These are phyloP conservation scores for Heterobasidion irregulare DNA, from an alignment of 1,284 basidiomycete species.

Conservation along the genomic window DNA sequence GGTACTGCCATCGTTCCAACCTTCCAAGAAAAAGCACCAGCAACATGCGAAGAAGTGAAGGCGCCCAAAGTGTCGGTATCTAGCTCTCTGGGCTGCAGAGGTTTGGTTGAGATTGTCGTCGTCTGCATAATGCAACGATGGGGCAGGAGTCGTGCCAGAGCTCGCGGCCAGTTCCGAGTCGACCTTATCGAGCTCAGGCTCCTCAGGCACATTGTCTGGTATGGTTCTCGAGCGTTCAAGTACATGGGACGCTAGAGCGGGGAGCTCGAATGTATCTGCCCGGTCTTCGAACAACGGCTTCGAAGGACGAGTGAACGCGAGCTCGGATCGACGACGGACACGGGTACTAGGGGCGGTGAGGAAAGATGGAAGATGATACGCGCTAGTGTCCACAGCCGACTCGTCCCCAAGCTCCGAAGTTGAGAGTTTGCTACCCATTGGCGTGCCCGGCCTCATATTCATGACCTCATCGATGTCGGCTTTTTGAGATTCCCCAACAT, in stretches of 20 bases:
- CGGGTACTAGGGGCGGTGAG: slow-evolving; percentile 13
- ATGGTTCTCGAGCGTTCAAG: not conserved
- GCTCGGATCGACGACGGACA: slow-evolving; percentile 16
- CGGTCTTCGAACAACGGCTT: slow-evolving; percentile 2
- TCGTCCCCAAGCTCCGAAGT: not conserved
- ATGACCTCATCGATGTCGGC: not conserved
- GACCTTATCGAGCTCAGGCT: not conserved
- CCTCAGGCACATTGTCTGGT: not conserved
- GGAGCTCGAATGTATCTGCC: slow-evolving; percentile 2
- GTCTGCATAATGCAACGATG: not conserved
- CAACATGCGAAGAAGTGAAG: slow-evolving; percentile 29
- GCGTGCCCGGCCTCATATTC: not conserved
- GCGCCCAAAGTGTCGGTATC: not conserved
- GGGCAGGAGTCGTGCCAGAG: not conserved
- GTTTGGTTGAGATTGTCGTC: not conserved
- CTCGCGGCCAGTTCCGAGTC: not conserved
- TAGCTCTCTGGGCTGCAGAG: not conserved
- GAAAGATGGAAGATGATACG: slow-evolving; percentile 9
- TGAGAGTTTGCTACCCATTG: no score
- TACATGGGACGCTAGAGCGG: not conserved
- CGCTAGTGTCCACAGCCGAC: slow-evolving; percentile 13
- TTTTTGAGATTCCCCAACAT: slow-evolving; percentile 1
- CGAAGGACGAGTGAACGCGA: slow-evolving; percentile 10
- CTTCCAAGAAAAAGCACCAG: slow-evolving; percentile 35
- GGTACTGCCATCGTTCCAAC: slow-evolving; percentile 60